Base-by-base conservation (phyloP, 2,329 filamentous ascomycete genomes). In the Pseudogymnoascus sp. region DNA sequence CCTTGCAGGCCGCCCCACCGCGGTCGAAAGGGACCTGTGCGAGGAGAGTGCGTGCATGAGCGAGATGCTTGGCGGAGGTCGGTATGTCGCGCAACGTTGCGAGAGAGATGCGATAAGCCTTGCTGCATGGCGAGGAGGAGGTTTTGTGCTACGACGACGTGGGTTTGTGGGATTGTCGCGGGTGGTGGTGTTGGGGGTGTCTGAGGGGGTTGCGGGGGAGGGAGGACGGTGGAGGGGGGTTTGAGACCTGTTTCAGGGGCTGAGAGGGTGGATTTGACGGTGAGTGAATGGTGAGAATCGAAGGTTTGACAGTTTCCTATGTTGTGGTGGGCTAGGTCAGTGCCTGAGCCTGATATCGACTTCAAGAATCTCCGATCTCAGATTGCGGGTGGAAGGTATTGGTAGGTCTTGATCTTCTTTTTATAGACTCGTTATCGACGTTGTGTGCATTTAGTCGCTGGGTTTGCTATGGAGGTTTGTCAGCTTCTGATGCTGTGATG, bases 201-300 rank as follows among this genome's bases (percentile, higher is more conserved):
- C 25, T 5, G 16, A 25, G n/a, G 21, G 44, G 44, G n/a, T 47
- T 53, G 23, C 12, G 44, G 44, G 44, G 23, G 28, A 7, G 23
- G 21, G 6, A 28, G 23, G 14, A 5, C 47, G 6, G n/a, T 31
- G 47, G 23, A 53, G 6, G 47, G 25, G 5, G 16, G 8, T 14
- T 53, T 53, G 47, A 31, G 47, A 53, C 23, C n/a, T 53, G 47
- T 53, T 53, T 53, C 47, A 53, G 47, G n/a, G 47, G n/a, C 25
- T 28, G 25, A 16, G 44, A 28, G 25, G 25, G 25, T 28, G 31
- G 11, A 31, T 50, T 28, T 23, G 23, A 28, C 8, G 14, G 47
- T 31, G 11, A 3, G 47, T 53, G 47, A 11, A 14, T 31, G 47
- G 18, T 53, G 14, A 8, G 47, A 53, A 18, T 53, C 14, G 47